These are phyloP conservation scores for Panicum virgatum DNA, from an alignment of 202 grass and related monocot genomes.

Conservation along the genomic window DNA sequence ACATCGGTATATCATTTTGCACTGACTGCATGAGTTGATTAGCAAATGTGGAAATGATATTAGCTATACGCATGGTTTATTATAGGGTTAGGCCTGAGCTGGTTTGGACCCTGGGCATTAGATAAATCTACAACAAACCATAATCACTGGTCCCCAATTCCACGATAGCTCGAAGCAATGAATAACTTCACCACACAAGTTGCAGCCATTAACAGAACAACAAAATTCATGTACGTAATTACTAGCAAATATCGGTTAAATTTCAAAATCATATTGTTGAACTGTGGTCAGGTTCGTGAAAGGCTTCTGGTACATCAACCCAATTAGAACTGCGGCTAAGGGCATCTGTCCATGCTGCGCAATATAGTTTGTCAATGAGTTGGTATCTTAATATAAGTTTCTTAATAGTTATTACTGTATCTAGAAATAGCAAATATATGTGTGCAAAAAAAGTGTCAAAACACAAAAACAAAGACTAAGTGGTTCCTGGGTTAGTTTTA, in stretches of 20 bases:
- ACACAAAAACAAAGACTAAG: neutral
- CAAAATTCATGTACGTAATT: neutral
- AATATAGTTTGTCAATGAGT: neutral
- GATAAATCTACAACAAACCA: neutral
- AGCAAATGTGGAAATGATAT: neutral
- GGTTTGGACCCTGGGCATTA: neutral
- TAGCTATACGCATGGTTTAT: neutral
- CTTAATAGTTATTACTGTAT: neutral
- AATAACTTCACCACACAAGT: neutral
- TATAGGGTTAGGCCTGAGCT: neutral
- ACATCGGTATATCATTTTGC: neutral
- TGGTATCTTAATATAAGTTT: neutral
- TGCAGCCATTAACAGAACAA: constrained; percentile 3
- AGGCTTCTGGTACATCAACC: neutral
- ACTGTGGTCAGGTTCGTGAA: neutral
- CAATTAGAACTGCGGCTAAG: neutral
- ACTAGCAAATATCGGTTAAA: neutral
- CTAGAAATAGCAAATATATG: neutral
- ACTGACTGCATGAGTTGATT: neutral
- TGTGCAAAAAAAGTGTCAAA: neutral
- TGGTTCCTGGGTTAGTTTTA: neutral
- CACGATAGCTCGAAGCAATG: neutral
- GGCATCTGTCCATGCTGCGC: neutral
- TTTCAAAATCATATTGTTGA: neutral
- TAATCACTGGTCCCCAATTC: neutral